Conservation (phyloP, 495 filamentous ascomycete species). For the Lasiosphaeris hirsuta region DNA sequence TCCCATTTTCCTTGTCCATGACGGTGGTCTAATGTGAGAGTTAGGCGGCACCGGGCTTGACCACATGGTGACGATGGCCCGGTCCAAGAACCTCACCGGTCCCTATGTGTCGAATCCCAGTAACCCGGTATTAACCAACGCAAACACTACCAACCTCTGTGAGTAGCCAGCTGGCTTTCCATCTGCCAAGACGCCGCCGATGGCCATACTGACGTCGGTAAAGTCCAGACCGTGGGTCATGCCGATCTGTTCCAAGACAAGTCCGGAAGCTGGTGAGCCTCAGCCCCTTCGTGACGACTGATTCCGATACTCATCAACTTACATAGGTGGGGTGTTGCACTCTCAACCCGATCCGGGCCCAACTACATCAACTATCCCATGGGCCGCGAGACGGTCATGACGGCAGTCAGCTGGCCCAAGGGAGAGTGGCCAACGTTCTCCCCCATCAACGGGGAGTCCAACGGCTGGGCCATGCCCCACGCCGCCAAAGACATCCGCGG, state of each 20-base stretch:
- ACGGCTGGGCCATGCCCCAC: constrained; percentile 40
- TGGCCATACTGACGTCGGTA: no score
- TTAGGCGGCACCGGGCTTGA: constrained; percentile 53
- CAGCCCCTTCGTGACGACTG: neutral
- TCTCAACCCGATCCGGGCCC: constrained; percentile 46
- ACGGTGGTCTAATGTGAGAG: neutral
- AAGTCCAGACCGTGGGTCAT: constrained; percentile 52
- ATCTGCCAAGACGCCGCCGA: neutral
- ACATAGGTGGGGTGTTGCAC: constrained; percentile 39
- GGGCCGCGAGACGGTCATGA: constrained; percentile 58
- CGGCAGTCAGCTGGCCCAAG: constrained; percentile 48
- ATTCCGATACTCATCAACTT: neutral
- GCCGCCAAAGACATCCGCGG: constrained; percentile 30
- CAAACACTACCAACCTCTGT: constrained; percentile 48
- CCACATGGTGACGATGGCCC: constrained; percentile 53
- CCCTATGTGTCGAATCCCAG: constrained; percentile 51
- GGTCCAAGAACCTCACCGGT: constrained; percentile 46
- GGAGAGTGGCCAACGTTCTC: constrained; percentile 42
- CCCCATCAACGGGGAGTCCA: constrained; percentile 44
- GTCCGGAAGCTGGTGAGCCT: constrained; percentile 48
- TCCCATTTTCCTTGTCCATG: neutral
- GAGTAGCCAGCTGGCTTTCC: constrained; percentile 5
- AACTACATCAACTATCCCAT: constrained; percentile 53
- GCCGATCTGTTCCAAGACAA: constrained; percentile 51
- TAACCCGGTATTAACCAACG: constrained; percentile 56